Base-by-base conservation (phyloP, 208 protist genomes). In the Wallacemonas sp. region DNA sequence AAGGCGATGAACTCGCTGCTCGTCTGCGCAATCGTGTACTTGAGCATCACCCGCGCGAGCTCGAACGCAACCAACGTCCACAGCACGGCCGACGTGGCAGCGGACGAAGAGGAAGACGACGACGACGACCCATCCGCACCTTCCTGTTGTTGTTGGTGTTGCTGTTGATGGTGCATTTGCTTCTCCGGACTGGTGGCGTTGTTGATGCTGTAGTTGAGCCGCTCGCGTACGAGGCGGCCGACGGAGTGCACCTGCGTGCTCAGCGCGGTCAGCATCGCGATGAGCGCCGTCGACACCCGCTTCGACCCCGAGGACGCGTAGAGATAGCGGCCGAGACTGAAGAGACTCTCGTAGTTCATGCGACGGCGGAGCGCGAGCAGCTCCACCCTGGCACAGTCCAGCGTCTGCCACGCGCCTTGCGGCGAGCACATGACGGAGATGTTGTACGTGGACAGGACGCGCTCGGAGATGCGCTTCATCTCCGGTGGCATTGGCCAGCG, bases 1-100 rank as follows among this genome's bases (percentile, higher is more conserved):
- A 76, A 49, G 0, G 63, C 59, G 44, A 88, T 87, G 63, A 82
- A 81, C 65, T 84, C 75, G 59, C 62, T 65, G 38, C 72, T 82
- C 7, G 78, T 65, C 25, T 71, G 71, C 25, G 63, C 48, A 25
- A 90, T 69, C 23, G 73, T 74, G 29, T 70, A 68, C 25, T 79
- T 77, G 28, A 77, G 52, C 39, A 72, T 67, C 57, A 79, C 70
- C 10, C 77, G 80, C 3, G 57, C 65, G 68, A 84, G 75, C 72
- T 86, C 79, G 67, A 82, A 82, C 1, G 39, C 67, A 50, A 78
- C 79, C 7, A 89, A 65, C 28, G 39, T 67, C 14, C 59, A 23
- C 54, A 80, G 33, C 20, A 38, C 18, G 3, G 38, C 32, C 12
- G 52, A n/a, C 11, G 39, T 49, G 7, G 48, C 28, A 14, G 49